These are phyloP conservation scores for Nemania sp. DNA, from an alignment of 2,329 filamentous ascomycete genomes.

Conservation along the genomic window DNA sequence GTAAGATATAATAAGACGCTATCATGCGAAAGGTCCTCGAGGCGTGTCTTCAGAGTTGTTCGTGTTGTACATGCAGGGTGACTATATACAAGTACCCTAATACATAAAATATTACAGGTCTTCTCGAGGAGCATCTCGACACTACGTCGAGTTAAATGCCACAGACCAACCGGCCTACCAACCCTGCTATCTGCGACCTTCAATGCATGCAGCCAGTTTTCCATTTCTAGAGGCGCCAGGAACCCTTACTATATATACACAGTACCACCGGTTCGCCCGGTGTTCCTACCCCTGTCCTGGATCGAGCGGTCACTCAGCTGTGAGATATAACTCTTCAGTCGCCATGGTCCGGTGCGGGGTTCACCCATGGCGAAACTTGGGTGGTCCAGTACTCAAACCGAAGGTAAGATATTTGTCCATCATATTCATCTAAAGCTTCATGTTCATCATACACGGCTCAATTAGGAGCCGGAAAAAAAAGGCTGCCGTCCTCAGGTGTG, in stretches of 20 bases:
- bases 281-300: conserved; percentile 13
- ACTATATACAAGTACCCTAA: conserved; percentile 41
- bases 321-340: conserved; percentile 33
- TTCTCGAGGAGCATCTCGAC: conserved; percentile 31
- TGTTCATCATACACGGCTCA: conserved; percentile 21
- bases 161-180: conserved; percentile 24
- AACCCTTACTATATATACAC: conserved; percentile 42
- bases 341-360: conserved; percentile 21
- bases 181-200: conserved; percentile 32
- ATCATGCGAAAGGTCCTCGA: neutral
- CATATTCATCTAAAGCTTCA: conserved; percentile 22
- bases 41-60: conserved; percentile 15
- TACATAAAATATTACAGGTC: conserved; percentile 34
- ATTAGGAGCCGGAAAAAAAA: neutral
- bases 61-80: conserved; percentile 41
- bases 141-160: conserved; percentile 29
- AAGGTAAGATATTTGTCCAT: conserved; percentile 24
- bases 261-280: conserved; percentile 25
- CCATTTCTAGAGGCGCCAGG: conserved; percentile 35
- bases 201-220: conserved; percentile 36
- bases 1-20: neutral
- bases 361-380: conserved; percentile 20
- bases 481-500: conserved; percentile 2
- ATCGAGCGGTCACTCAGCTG: conserved; percentile 26
- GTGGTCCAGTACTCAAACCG: conserved; percentile 37